These are phyloP conservation scores for Magnaporthiopsis incrustans DNA, from an alignment of 2,329 filamentous ascomycete genomes.

Conservation along the genomic window DNA sequence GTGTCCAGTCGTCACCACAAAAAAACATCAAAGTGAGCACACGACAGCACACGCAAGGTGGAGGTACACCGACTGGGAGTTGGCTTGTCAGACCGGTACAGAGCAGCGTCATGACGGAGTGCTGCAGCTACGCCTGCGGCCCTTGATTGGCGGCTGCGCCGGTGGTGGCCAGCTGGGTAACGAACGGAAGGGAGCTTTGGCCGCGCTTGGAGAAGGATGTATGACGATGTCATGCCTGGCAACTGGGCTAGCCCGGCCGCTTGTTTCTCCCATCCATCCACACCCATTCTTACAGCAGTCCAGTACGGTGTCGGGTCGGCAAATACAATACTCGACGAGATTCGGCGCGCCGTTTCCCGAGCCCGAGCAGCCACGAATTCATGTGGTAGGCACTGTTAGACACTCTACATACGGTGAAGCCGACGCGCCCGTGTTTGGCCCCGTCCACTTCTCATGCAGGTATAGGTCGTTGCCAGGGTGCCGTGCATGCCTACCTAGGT, in stretches of 20 bases:
- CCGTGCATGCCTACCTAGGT: background rate
- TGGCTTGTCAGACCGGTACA: no score
- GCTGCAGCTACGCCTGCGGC: background rate
- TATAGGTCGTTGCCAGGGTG: no score
- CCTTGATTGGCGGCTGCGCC: background rate
- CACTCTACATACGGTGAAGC: no score
- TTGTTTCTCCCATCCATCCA: no score
- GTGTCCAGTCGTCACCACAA: background rate
- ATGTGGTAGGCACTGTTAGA: no score
- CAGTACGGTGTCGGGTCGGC: background rate
- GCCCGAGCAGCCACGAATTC: background rate
- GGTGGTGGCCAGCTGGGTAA: background rate
- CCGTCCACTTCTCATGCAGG: background rate
- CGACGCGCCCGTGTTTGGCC: background rate
- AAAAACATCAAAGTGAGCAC: background rate
- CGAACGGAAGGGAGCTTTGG: background rate
- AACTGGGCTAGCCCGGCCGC: conserved; percentile 4
- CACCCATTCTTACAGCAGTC: background rate
- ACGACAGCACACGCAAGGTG: no score
- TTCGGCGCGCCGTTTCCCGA: background rate
- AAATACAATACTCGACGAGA: background rate
- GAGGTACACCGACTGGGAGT: background rate
- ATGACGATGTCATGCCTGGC: conserved; percentile 23
- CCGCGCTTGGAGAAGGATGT: conserved; percentile 1
- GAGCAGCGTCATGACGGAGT: no score